Evolutionary conservation across 352 stramenopile species (phyloP).

Genomic region (Globisporangium cystogenes): DNA sequence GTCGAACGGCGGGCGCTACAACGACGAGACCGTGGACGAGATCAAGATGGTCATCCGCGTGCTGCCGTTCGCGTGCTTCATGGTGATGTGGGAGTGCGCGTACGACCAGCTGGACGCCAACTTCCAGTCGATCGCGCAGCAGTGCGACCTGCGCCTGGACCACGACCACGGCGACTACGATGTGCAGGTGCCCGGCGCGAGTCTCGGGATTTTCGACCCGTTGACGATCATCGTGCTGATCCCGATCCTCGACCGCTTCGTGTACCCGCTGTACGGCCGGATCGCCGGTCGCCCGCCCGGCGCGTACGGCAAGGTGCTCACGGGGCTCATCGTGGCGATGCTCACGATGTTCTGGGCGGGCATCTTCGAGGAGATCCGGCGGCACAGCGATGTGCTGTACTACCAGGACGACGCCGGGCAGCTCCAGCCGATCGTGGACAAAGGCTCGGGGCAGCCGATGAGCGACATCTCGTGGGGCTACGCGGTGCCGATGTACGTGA

Average conservation of each 20-base stretch:
- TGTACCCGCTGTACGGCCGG: conserved; percentile 66
- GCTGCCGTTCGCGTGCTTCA: conserved; percentile 83
- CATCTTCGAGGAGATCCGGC: conserved; percentile 73
- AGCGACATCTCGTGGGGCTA: conserved; percentile 81
- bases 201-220: conserved; percentile 83
- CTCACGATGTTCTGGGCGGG: conserved; percentile 84
- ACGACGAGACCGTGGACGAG: conserved; percentile 79
- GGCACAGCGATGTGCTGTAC: conserved; percentile 36
- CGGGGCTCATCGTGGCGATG: conserved; percentile 65
- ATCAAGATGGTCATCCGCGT: conserved; percentile 85
- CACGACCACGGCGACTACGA: conserved; percentile 27
- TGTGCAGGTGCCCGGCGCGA: conserved; percentile 65
- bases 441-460: conserved; percentile 64
- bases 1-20: conserved; percentile 72
- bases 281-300: conserved; percentile 52
- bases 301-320: conserved; percentile 77
- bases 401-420: conserved; percentile 24
- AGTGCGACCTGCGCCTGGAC: conserved; percentile 67
- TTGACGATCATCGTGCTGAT: conserved; percentile 82
- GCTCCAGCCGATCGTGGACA: conserved; percentile 32
- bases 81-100: conserved; percentile 86
- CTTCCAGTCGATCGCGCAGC: conserved; percentile 84
- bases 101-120: conserved; percentile 87
- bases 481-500: conserved; percentile 76
- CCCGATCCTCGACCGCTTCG: conserved; percentile 57